phyloP scores from a whole-genome alignment of 805 yeast genomes.

The Starmerella khaoyaiensis region DNA sequence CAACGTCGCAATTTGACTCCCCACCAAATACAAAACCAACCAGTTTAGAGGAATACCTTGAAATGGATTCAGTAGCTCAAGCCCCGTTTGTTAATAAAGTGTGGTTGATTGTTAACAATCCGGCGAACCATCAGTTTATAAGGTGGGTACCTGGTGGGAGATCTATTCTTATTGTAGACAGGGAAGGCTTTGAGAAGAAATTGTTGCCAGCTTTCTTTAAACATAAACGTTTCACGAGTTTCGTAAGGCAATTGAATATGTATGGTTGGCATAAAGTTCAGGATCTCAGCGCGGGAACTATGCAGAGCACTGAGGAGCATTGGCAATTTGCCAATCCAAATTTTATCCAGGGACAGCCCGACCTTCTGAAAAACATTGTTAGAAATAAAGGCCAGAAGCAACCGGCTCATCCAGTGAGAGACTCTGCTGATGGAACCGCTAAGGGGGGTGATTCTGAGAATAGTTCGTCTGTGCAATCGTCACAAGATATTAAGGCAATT shows the following conservation, averaged over 20 bases:
- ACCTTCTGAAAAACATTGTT: slow-evolving; percentile 69
- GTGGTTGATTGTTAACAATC: slow-evolving; percentile 92
- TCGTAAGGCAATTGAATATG: slow-evolving; percentile 94
- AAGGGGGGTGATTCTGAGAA: not conserved
- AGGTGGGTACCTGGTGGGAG: slow-evolving; percentile 79
- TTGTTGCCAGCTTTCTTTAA: slow-evolving; percentile 87
- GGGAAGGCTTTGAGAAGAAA: slow-evolving; percentile 70
- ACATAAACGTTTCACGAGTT: slow-evolving; percentile 88
- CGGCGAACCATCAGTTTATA: slow-evolving; percentile 52
- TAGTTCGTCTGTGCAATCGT: not conserved
- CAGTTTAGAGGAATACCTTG: slow-evolving; percentile 10
- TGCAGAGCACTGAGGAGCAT: slow-evolving; percentile 51
- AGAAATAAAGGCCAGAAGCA: slow-evolving; percentile 47
- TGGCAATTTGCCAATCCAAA: slow-evolving; percentile 82
- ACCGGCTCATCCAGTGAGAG: slow-evolving; percentile 21
- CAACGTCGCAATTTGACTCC: too few species aligned
- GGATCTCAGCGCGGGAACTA: slow-evolving; percentile 59
- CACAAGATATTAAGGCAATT: slow-evolving; percentile 40
- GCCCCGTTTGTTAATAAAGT: slow-evolving; percentile 84
- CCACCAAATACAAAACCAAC: too few species aligned
- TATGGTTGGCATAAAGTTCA: slow-evolving; percentile 99
- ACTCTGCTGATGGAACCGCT: not conserved
- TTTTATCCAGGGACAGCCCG: slow-evolving; percentile 67
- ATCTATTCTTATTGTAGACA: slow-evolving; percentile 68
- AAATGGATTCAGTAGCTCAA: slow-evolving; percentile 7